phyloP scores from a whole-genome alignment of 2,329 filamentous ascomycete species.

The Shiraia sp. region DNA sequence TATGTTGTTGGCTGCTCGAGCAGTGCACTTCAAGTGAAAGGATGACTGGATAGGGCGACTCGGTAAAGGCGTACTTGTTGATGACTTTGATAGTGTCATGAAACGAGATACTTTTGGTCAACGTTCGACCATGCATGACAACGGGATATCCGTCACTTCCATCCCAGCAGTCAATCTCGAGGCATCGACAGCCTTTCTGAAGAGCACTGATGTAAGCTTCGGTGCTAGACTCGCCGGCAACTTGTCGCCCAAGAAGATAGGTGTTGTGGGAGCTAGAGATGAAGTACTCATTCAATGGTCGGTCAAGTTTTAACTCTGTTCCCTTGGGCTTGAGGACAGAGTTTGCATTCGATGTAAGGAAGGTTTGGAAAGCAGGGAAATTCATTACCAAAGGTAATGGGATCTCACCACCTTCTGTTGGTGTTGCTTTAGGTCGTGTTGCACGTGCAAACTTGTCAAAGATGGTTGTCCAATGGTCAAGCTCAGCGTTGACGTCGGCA shows the following conservation, averaged over 20 bases:
- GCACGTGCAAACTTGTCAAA: conserved; percentile 68
- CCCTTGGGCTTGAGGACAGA: conserved; percentile 65
- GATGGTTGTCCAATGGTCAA: conserved; percentile 67
- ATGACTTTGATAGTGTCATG: conserved; percentile 90
- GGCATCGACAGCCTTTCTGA: conserved; percentile 86
- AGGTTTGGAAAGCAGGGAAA: conserved; percentile 73
- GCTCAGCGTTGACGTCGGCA: conserved; percentile 72
- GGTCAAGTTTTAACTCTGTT: conserved; percentile 69
- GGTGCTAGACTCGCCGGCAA: conserved; percentile 86
- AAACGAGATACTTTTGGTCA: conserved; percentile 88
- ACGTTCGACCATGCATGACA: conserved; percentile 87
- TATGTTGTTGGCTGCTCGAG: conserved; percentile 76
- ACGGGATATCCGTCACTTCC: conserved; percentile 83
- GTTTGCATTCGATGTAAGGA: conserved; percentile 58
- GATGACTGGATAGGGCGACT: conserved; percentile 86
- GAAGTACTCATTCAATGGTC: conserved; percentile 94
- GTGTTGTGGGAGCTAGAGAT: conserved; percentile 99
- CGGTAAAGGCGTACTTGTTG: conserved; percentile 89
- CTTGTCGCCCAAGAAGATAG: conserved; percentile 88
- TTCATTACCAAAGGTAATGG: conserved; percentile 66
- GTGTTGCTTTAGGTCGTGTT: conserved; percentile 47
- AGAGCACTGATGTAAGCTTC: conserved; percentile 93
- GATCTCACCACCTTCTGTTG: conserved; percentile 35
- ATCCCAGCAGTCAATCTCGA: conserved; percentile 99
- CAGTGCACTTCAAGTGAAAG: conserved; percentile 97